Evolutionary conservation across 2,329 filamentous ascomycete genomes (phyloP).

Genomic region (Cladophialophora exuberans): DNA sequence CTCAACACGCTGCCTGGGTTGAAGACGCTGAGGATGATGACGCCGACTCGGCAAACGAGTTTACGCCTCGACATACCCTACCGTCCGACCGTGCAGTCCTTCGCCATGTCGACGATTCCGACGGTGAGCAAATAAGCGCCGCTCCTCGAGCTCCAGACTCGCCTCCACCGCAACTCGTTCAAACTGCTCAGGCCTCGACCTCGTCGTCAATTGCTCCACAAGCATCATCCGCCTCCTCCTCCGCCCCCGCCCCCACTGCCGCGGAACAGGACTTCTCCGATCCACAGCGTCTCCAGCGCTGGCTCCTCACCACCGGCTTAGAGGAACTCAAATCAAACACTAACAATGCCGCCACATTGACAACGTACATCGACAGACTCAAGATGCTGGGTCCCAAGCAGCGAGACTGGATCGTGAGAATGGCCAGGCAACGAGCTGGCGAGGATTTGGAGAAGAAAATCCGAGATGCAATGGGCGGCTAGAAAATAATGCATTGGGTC

Average conservation of each 20-base stretch:
- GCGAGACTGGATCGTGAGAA: conserved; percentile 32
- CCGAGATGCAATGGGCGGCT: conserved; percentile 12
- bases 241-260: not conserved
- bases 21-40: conserved; percentile 30
- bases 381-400: conserved; percentile 26
- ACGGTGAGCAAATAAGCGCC: conserved; percentile 22
- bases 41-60: not conserved
- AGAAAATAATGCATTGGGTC: too few relatives aligned
- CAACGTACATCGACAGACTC: conserved; percentile 26
- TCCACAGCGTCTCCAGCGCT: conserved; percentile 34
- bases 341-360: conserved; percentile 15
- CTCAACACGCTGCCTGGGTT: conserved; percentile 29
- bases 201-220: not conserved
- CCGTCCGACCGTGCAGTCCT: conserved; percentile 16
- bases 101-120: conserved; percentile 29
- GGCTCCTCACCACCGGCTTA: conserved; percentile 32
- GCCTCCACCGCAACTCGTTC: not conserved
- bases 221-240: not conserved
- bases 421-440: conserved; percentile 31
- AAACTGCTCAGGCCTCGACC: not conserved
- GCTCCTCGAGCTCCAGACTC: not conserved
- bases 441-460: conserved; percentile 22
- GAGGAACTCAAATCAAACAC: conserved; percentile 26
- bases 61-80: not conserved
- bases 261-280: conserved; percentile 23